phyloP scores from a whole-genome alignment of 352 stramenopile genomes.

The Phytopythium aichiense region DNA sequence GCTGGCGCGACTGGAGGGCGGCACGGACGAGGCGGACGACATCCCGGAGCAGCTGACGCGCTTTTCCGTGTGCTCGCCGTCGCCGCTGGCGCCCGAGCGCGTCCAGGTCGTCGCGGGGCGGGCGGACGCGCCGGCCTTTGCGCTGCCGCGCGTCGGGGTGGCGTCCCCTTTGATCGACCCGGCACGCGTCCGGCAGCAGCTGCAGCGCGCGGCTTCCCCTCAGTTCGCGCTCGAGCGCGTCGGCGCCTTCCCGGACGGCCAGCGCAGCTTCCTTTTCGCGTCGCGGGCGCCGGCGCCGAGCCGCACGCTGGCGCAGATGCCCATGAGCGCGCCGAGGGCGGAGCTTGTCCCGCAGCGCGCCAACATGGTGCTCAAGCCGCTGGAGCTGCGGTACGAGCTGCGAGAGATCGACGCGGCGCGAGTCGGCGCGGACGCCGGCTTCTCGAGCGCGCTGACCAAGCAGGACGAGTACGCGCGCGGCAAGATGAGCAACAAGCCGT shows the following conservation, averaged over 20 bases:
- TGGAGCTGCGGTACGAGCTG: conserved; percentile 63
- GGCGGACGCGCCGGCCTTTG: conserved; percentile 17
- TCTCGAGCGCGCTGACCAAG: conserved; percentile 63
- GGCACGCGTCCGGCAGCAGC: conserved; percentile 14
- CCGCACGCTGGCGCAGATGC: conserved; percentile 66
- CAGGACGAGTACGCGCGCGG: conserved; percentile 79
- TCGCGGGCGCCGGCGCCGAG: conserved; percentile 24
- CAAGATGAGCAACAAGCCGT: conserved; percentile 77
- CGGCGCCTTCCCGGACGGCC: conserved; percentile 24
- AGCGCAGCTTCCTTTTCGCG: conserved; percentile 11
- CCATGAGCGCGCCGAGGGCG: conserved; percentile 46
- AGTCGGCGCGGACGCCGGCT: conserved; percentile 36
- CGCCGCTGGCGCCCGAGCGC: conserved; percentile 32
- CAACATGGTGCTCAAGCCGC: conserved; percentile 45
- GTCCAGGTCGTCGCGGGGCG: conserved; percentile 39
- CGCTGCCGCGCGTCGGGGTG: conserved; percentile 33
- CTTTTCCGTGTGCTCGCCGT: conserved; percentile 46
- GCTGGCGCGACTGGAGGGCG: conserved; percentile 31
- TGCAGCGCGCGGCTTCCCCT: conserved; percentile 25
- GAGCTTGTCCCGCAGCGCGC: conserved; percentile 49
- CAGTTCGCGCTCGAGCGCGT: conserved; percentile 43
- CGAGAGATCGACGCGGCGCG: conserved; percentile 28
- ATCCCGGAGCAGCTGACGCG: conserved; percentile 21
- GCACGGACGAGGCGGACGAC: not conserved
- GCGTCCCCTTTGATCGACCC: conserved; percentile 29